Evolutionary conservation across 371 early-diverging fungal species (phyloP), one percentile per base, ranked within the genome.

Genomic region (Circinella umbellata): DNA sequence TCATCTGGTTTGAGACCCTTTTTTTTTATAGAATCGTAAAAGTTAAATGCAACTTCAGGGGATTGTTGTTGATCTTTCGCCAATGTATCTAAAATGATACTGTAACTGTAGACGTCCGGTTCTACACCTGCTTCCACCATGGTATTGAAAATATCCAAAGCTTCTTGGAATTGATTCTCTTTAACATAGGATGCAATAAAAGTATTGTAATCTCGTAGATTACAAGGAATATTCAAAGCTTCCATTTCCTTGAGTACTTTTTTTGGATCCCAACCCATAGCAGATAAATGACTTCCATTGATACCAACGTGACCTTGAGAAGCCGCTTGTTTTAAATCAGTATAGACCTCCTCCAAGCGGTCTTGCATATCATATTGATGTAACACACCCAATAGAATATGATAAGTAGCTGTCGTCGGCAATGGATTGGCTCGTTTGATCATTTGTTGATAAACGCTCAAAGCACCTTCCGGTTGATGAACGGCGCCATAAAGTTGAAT

Each of bases 361-460:
- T 69, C 53, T 8, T 38, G 59, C 62, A 66, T 51, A 36, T 48
- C 37, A 27, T 48, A 36, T 39, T 64, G 10, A 3, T 49, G 63
- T 4, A 80, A 57, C 27, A 67, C 27, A 1, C 47, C 18, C 36
- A 84, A 51, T 0, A 81, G 13, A 42, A 80, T 69, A 49, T 79
- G 71, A 59, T 79, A 88, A 6, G 64, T 70, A 0, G 73, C 68
- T 38, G 76, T 60, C 1, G 73, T 72, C 9, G 85, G 81, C 3
- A 54, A 11, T 6, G 60, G 17, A 4, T 77, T 60, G 0, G 73
- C 78, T 3, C 68, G 73, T 1, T 74, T 69, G 1, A 65, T 61
- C 87, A 89, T 85, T 42, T 79, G 75, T 4, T 81, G 63, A 46
- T 81, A 76, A 0, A 86, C 66, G 1, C 73, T 63, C 7, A 73